Conservation (phyloP, 345 rosid species). For the Citrus glauca region DNA sequence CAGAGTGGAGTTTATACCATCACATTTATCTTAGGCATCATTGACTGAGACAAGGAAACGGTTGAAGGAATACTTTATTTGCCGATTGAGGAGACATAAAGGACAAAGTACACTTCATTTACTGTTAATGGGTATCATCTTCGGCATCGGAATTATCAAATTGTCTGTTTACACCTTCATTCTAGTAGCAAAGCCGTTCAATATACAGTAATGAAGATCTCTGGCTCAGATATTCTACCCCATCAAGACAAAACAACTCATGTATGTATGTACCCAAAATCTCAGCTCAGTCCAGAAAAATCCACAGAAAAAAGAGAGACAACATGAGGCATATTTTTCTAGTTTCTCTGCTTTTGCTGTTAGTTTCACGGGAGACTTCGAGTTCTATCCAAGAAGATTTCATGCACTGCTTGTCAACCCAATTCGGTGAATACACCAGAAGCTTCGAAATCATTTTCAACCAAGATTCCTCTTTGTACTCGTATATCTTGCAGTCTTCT, state of each 20-base stretch:
- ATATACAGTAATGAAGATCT: no score
- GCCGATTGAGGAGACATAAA: not conserved
- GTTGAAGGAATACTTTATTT: no score
- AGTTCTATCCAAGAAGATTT: slow-evolving; percentile 13
- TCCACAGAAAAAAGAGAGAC: not conserved
- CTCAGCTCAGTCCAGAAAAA: no score
- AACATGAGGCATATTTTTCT: slow-evolving; percentile 11
- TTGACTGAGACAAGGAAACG: no score
- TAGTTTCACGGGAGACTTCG: not conserved
- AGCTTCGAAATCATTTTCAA: slow-evolving; percentile 29
- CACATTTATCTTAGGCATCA: no score
- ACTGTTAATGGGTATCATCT: not conserved
- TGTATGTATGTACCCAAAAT: not conserved
- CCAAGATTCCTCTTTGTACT: slow-evolving; percentile 25
- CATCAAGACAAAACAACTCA: not conserved
- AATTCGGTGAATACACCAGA: slow-evolving; percentile 18
- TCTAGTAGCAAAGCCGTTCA: slow-evolving; percentile 2
- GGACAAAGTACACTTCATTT: not conserved
- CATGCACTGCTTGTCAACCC: slow-evolving; percentile 32
- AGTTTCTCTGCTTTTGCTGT: slow-evolving; percentile 16
- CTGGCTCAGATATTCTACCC: not conserved
- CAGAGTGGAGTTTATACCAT: no score
- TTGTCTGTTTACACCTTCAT: not conserved
- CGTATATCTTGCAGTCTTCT: slow-evolving; percentile 23
- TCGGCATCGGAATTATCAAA: slow-evolving; percentile 7